Conservation (phyloP, 192 early-diverging fungal species). For the Coemansia sp. region DNA sequence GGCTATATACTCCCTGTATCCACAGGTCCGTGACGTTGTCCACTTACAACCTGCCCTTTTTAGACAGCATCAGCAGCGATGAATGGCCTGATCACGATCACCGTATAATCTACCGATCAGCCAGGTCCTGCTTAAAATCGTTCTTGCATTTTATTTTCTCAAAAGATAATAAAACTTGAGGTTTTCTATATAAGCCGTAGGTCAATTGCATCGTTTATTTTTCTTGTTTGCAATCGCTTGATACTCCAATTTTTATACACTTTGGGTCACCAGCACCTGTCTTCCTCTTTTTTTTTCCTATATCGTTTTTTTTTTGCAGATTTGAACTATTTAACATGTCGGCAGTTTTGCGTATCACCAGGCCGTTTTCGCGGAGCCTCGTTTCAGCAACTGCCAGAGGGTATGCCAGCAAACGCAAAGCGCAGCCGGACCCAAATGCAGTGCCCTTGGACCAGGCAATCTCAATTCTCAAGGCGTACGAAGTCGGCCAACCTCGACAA, state of each 20-base stretch:
- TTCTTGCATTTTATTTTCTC: too few relatives aligned
- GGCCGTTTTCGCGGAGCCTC: background rate
- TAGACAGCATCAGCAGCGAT: too few relatives aligned
- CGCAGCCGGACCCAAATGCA: slow-evolving; percentile 49
- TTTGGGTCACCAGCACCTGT: background rate
- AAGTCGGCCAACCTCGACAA: slow-evolving; percentile 64
- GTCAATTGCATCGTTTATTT: too few relatives aligned
- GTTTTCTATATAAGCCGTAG: background rate
- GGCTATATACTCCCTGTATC: too few relatives aligned
- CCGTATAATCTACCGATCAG: too few relatives aligned
- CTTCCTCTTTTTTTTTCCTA: too few relatives aligned
- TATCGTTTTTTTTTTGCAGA: background rate
- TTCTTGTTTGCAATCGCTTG: background rate
- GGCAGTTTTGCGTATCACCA: slow-evolving; percentile 10
- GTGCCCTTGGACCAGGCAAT: slow-evolving; percentile 56
- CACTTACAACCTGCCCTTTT: too few relatives aligned
- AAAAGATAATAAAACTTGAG: background rate
- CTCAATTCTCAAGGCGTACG: slow-evolving; percentile 61
- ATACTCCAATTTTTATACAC: background rate
- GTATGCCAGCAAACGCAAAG: slow-evolving; percentile 22
- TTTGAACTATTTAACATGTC: slow-evolving; percentile 6
- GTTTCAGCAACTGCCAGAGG: background rate
- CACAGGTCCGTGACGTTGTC: too few relatives aligned
- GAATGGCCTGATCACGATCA: too few relatives aligned
- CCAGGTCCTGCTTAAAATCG: too few relatives aligned